Conservation (phyloP, 352 stramenopile genomes). For the Phytophthora pistaciae region DNA sequence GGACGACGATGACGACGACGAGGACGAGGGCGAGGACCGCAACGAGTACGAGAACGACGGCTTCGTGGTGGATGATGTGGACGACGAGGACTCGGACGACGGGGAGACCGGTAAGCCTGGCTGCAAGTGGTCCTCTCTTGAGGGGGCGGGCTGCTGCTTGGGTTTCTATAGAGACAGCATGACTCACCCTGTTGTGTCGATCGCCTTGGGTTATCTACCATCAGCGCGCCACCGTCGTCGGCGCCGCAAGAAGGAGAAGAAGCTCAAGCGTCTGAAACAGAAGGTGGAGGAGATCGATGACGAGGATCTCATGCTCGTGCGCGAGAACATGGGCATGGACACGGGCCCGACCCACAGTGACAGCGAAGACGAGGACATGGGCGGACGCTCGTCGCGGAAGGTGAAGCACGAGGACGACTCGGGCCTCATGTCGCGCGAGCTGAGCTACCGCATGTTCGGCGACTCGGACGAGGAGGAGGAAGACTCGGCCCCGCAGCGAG, state of each 20-base stretch:
- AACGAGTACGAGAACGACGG: slow-evolving; percentile 92
- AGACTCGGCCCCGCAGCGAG: slow-evolving; percentile 66
- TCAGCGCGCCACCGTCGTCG: slow-evolving; percentile 72
- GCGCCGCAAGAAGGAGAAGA: slow-evolving; percentile 89
- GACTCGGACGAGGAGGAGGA: slow-evolving; percentile 92
- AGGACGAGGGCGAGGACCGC: slow-evolving; percentile 88
- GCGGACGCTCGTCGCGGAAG: slow-evolving; percentile 66
- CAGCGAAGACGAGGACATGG: slow-evolving; percentile 84
- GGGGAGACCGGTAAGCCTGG: slow-evolving; percentile 65
- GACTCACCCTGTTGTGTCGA: slow-evolving; percentile 13
- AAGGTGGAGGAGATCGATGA: slow-evolving; percentile 91
- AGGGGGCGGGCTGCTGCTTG: neutral
- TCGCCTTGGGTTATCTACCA: slow-evolving; percentile 2
- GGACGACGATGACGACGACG: slow-evolving; percentile 80
- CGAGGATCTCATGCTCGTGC: slow-evolving; percentile 89
- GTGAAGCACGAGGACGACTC: slow-evolving; percentile 77
- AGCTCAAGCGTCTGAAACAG: slow-evolving; percentile 87
- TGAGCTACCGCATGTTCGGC: slow-evolving; percentile 91
- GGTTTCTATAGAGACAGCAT: neutral
- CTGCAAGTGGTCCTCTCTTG: neutral
- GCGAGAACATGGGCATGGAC: slow-evolving; percentile 92
- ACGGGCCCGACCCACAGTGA: slow-evolving; percentile 75
- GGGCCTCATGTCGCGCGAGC: slow-evolving; percentile 86
- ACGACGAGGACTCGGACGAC: slow-evolving; percentile 80
- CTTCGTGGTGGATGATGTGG: slow-evolving; percentile 87